A percentile compares a stretch with the other conserved stretches of the same genome.
phyloP scores from a whole-genome alignment of 2,329 filamentous ascomycete genomes.

The Pseudogymnoascus sp. region DNA sequence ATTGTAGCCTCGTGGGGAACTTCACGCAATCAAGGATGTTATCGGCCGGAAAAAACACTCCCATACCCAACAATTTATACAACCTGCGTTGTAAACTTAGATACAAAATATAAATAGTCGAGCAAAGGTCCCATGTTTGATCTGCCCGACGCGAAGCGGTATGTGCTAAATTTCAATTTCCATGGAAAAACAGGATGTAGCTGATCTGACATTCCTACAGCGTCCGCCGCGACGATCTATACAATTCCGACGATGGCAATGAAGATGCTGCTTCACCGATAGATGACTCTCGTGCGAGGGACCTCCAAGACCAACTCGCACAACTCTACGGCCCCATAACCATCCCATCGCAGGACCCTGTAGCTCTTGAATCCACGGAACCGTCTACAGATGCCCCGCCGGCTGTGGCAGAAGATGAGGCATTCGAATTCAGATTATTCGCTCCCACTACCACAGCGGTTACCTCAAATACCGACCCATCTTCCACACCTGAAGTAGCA shows the following conservation, averaged over 20 bases:
- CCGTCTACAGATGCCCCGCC: conserved; percentile 21
- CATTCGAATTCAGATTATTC: conserved; percentile 52
- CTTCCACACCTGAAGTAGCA: background rate
- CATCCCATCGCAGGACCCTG: conserved; percentile 9
- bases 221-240: conserved; percentile 47
- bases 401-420: conserved; percentile 26
- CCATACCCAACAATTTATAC: background rate
- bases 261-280: conserved; percentile 31
- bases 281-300: conserved; percentile 18
- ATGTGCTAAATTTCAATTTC: conserved; percentile 16
- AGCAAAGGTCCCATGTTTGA: conserved; percentile 37
- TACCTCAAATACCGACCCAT: background rate
- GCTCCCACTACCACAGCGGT: conserved; percentile 19
- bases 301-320: conserved; percentile 18
- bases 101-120: background rate
- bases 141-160: conserved; percentile 45
- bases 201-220: conserved; percentile 23
- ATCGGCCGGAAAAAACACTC: background rate
- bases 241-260: conserved; percentile 19
- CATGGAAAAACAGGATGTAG: conserved; percentile 2
- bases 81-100: background rate
- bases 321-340: conserved; percentile 19
- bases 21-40: background rate
- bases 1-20: background rate
- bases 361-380: conserved; percentile 12